Evolutionary conservation across 116 monocot genomes (phyloP).

Genomic region (Zostera marina): DNA sequence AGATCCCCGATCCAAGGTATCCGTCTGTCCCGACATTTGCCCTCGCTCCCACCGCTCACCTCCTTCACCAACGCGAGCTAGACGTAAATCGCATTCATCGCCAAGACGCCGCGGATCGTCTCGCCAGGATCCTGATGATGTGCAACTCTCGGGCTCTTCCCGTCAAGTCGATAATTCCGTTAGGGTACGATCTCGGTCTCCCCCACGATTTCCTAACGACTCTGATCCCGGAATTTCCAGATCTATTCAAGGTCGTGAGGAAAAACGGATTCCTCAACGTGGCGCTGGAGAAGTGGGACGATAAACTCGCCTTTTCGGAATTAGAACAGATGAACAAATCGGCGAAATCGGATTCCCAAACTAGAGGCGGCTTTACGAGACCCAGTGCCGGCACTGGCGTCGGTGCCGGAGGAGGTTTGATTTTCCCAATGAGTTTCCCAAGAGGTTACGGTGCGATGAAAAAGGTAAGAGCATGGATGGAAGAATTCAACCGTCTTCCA

Average conservation of each 20-base stretch:
- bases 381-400: slow-evolving; percentile 6
- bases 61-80: slow-evolving; percentile 25
- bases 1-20: slow-evolving; percentile 40
- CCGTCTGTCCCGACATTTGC: slow-evolving; percentile 42
- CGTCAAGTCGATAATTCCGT: slow-evolving; percentile 33
- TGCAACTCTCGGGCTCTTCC: slow-evolving; percentile 54
- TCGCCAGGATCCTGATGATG: slow-evolving; percentile 69
- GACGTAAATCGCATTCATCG: slow-evolving; percentile 4
- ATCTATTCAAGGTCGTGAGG: slow-evolving; percentile 26
- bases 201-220: slow-evolving; percentile 41
- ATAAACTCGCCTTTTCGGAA: slow-evolving; percentile 37
- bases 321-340: slow-evolving; percentile 37
- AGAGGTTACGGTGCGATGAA: slow-evolving; percentile 75
- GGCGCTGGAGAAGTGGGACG: slow-evolving; percentile 20
- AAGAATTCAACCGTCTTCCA: slow-evolving; percentile 74
- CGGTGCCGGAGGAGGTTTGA: slow-evolving; percentile 3
- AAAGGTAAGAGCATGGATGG: slow-evolving; percentile 93
- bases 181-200: slow-evolving; percentile 73
- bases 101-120: slow-evolving; percentile 15
- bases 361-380: slow-evolving; percentile 30
- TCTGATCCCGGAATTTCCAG: slow-evolving; percentile 19
- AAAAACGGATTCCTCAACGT: slow-evolving; percentile 20
- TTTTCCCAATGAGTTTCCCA: slow-evolving; percentile 83
- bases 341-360: slow-evolving; percentile 13
- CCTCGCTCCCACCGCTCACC: slow-evolving; percentile 22